phyloP scores from a whole-genome alignment of 768 basidiomycete species.

The Rhodotorula graminis region DNA sequence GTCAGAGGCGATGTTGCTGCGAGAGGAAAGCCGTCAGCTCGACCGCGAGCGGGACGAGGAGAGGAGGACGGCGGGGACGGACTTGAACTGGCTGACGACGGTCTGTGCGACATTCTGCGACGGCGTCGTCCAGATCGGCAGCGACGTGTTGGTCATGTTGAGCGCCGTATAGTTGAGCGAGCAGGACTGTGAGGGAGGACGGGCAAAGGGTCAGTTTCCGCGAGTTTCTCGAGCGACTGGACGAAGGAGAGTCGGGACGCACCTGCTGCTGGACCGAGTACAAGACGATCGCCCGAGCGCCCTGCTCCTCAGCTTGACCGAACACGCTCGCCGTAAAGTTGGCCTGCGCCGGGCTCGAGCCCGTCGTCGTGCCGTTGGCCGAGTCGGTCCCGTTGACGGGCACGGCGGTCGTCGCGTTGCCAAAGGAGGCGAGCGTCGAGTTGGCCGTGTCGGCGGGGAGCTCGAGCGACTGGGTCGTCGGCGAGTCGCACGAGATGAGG shows the following conservation, averaged over 20 bases:
- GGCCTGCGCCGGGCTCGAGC: too few species aligned
- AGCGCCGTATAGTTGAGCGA: slow-evolving; percentile 2
- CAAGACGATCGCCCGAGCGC: background rate
- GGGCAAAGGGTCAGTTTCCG: background rate
- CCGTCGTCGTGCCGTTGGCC: background rate
- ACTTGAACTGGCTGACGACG: slow-evolving; percentile 2
- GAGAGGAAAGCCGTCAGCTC: background rate
- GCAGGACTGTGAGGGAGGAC: slow-evolving; percentile 10
- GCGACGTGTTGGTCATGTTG: background rate
- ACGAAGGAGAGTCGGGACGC: too few species aligned
- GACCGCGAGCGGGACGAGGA: background rate
- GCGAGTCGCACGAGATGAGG: slow-evolving; percentile 24
- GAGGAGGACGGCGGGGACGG: background rate
- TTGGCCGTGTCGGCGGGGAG: background rate
- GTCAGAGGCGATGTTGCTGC: slow-evolving; percentile 2
- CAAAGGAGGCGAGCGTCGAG: background rate
- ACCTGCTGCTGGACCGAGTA: background rate
- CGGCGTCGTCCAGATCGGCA: slow-evolving; percentile 26
- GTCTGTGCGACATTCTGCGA: background rate
- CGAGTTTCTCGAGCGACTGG: too few species aligned
- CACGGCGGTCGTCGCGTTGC: background rate
- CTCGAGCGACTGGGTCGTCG: background rate
- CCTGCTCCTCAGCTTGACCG: background rate
- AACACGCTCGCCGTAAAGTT: background rate
- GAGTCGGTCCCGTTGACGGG: too few species aligned